These are phyloP conservation scores for Tulasnella sp. DNA, from an alignment of 768 basidiomycete genomes.

Conservation along the genomic window DNA sequence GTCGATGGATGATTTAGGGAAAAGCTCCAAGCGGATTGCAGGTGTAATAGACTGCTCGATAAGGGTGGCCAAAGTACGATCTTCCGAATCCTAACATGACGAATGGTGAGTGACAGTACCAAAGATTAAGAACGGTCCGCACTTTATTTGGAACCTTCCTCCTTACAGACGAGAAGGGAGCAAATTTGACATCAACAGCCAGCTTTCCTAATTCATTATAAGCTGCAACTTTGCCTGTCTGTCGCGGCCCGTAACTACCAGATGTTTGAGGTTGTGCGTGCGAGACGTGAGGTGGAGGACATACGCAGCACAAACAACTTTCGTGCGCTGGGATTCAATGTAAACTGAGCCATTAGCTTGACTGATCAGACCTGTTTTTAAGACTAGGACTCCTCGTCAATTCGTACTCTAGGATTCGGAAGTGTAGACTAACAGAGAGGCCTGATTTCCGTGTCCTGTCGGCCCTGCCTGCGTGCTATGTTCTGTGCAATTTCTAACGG, in stretches of 20 bases:
- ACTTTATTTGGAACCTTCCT: conserved; percentile 80
- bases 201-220: conserved; percentile 83
- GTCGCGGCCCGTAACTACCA: conserved; percentile 68
- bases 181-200: conserved; percentile 93
- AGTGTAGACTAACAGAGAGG: conserved; percentile 61
- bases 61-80: conserved; percentile 66
- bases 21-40: conserved; percentile 69
- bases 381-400: conserved; percentile 38
- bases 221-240: conserved; percentile 54
- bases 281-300: conserved; percentile 8
- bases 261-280: conserved; percentile 6
- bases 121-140: conserved; percentile 24
- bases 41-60: conserved; percentile 79
- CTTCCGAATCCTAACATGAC: conserved; percentile 74
- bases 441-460: conserved; percentile 53
- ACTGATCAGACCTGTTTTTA: conserved; percentile 78
- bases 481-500: conserved; percentile 14
- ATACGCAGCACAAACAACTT: conserved; percentile 93
- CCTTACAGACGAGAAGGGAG: conserved; percentile 75
- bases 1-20: conserved; percentile 94
- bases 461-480: conserved; percentile 34
- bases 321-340: conserved; percentile 82
- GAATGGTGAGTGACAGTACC: not conserved
- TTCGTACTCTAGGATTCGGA: not conserved
- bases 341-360: conserved; percentile 97